These are phyloP conservation scores for Pythium monospermum DNA, from an alignment of 352 stramenopile genomes.

Conservation along the genomic window DNA sequence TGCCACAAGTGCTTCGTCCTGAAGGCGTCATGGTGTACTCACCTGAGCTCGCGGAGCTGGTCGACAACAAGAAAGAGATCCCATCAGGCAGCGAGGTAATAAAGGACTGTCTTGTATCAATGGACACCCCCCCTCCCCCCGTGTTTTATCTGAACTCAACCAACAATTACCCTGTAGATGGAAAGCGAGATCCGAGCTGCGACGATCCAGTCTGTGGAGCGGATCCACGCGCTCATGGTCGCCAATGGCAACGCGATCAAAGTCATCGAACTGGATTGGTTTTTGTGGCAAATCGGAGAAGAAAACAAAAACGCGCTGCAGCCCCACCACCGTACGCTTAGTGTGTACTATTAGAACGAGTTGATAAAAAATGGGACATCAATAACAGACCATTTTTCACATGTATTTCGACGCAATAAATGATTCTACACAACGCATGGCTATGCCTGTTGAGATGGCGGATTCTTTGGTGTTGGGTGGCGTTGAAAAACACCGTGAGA, in stretches of 20 bases:
- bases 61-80: slow-evolving; percentile 58
- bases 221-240: slow-evolving; percentile 38
- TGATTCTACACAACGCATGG: too few relatives aligned
- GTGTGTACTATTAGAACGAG: slow-evolving; percentile 70
- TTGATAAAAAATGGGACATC: not conserved
- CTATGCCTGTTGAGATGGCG: too few relatives aligned
- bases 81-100: slow-evolving; percentile 63
- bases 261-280: slow-evolving; percentile 85
- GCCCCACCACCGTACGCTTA: slow-evolving; percentile 80
- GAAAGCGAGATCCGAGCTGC: slow-evolving; percentile 81
- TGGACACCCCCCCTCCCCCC: too few relatives aligned
- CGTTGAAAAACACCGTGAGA: slow-evolving; percentile 21
- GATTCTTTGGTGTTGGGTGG: slow-evolving; percentile 9
- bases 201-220: slow-evolving; percentile 82
- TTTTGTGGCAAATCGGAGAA: slow-evolving; percentile 86
- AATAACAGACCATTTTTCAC: too few relatives aligned
- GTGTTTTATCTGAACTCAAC: not conserved
- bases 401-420: too few relatives aligned
- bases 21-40: slow-evolving; percentile 72
- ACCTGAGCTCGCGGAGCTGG: slow-evolving; percentile 30
- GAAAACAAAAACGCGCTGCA: slow-evolving; percentile 63
- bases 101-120: too few relatives aligned
- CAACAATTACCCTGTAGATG: slow-evolving; percentile 29
- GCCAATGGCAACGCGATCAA: slow-evolving; percentile 34
- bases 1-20: slow-evolving; percentile 72